Conservation (phyloP, 805 yeast species). For the Candida chauliodis region DNA sequence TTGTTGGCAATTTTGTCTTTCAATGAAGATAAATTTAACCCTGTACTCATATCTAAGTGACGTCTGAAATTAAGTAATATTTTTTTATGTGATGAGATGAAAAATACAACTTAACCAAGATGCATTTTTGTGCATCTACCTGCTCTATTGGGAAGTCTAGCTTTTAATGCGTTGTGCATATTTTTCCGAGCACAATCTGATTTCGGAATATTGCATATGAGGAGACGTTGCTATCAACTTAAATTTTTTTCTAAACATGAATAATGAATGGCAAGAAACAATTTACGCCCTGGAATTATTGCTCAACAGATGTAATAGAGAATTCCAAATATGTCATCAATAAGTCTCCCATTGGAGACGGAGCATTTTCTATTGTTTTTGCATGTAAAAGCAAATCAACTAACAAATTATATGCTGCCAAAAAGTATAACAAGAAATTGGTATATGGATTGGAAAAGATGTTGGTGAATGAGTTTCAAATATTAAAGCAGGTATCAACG, state of each 20-base stretch:
- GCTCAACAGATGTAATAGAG: background rate
- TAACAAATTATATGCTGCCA: conserved; percentile 49
- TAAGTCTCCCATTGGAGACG: conserved; percentile 37
- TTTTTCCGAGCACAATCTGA: background rate
- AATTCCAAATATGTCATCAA: conserved; percentile 31
- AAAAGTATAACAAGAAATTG: conserved; percentile 46
- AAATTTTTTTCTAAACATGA: too few relatives aligned
- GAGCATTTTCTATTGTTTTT: conserved; percentile 48
- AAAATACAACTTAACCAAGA: background rate
- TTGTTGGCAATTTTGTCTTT: conserved; percentile 63
- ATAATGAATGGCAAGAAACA: too few relatives aligned
- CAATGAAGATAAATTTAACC: conserved; percentile 51
- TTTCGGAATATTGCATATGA: background rate
- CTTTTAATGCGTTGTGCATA: background rate
- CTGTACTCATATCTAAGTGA: conserved; percentile 37
- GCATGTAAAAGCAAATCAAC: conserved; percentile 45
- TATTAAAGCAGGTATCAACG: conserved; percentile 48
- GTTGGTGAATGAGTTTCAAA: conserved; percentile 59
- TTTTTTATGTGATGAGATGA: conserved; percentile 4
- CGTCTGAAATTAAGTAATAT: background rate
- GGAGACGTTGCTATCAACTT: background rate
- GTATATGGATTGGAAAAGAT: conserved; percentile 49
- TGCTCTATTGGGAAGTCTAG: conserved; percentile 1
- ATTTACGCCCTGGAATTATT: background rate
- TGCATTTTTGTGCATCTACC: too few relatives aligned